Conservation (phyloP, 2,329 filamentous ascomycete species). For the Botryotinia calthae region DNA sequence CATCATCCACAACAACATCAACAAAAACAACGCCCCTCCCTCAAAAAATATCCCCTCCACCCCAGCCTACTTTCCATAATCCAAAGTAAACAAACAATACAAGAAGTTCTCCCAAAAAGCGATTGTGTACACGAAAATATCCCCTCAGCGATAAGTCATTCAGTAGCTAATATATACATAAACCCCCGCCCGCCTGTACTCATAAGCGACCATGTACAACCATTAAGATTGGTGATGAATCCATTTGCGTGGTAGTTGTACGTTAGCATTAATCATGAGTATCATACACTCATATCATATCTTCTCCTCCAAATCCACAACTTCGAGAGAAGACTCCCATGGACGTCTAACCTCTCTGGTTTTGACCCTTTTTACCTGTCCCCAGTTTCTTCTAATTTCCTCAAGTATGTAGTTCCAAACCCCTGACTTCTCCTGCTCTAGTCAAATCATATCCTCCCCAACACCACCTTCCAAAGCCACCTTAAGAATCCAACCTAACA, state of each 20-base stretch:
- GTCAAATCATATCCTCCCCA: not conserved
- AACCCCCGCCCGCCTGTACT: not conserved
- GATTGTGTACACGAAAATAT: conserved; percentile 1
- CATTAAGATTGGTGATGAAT: not conserved
- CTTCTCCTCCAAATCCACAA: not conserved
- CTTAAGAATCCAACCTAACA: not conserved
- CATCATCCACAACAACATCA: not conserved
- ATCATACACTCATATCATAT: conserved; percentile 4
- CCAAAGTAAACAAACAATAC: not conserved
- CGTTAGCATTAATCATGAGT: conserved; percentile 6
- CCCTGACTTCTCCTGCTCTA: not conserved
- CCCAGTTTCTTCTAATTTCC: not conserved
- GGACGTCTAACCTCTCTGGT: not conserved
- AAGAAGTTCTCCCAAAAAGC: not conserved
- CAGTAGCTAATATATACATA: not conserved
- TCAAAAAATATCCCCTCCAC: not conserved
- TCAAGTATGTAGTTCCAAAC: not conserved
- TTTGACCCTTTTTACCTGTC: not conserved
- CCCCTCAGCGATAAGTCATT: not conserved
- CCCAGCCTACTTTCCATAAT: not conserved
- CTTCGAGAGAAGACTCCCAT: not conserved
- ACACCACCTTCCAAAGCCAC: not conserved
- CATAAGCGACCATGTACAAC: not conserved
- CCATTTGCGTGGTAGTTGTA: not conserved
- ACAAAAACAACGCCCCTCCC: not conserved